Base-by-base conservation (phyloP, 192 early-diverging fungal genomes). In the Obelidium mucronatum region DNA sequence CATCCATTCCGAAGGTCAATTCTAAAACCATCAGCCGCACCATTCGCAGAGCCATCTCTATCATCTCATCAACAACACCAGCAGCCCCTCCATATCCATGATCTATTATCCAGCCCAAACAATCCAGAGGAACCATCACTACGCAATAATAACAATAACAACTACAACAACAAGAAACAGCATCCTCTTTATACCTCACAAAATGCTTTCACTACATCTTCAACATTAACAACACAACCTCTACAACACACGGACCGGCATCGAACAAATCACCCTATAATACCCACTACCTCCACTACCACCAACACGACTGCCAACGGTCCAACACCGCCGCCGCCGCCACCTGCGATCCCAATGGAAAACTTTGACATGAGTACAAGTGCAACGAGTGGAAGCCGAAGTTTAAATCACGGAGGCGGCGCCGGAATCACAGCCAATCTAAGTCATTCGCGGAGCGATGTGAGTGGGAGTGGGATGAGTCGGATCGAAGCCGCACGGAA, bases 401-500 rank as follows among this genome's bases (percentile, higher is more conserved):
- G n/a, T 19, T 36, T 68, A 17, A 68, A 68, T 26, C 67, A 39
- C 34, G 63, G 63, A 15, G 22, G 19, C 6, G 63, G 34, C 2
- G 35, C 34, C n/a, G 63, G 67, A 31, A 52, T 15, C 34, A 26
- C 67, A 52, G 19, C 22, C 33, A 66, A 39, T n/a, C n/a, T n/a
- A n/a, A n/a, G n/a, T n/a, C n/a, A n/a, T n/a, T n/a, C n/a, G n/a
- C n/a, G n/a, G n/a, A n/a, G n/a, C n/a, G n/a, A n/a, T n/a, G n/a
- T 19, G 2, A 28, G 13, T 24, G 40, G 36, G 13, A 11, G 36
- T n/a, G 44, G 19, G 8, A 33, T 33, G 28, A 66, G 26, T 35
- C 3, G 67, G 36, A 68, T 68, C 17, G 67, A 68, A 40, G 67
- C 67, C 8, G 67, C 67, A 51, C 24, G 67, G 36, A 68, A 68